A percentile compares a stretch with the other conserved stretches of the same genome.
These are phyloP conservation scores for Brassica balearica DNA, from an alignment of 441 rosid genomes.

Conservation along the genomic window DNA sequence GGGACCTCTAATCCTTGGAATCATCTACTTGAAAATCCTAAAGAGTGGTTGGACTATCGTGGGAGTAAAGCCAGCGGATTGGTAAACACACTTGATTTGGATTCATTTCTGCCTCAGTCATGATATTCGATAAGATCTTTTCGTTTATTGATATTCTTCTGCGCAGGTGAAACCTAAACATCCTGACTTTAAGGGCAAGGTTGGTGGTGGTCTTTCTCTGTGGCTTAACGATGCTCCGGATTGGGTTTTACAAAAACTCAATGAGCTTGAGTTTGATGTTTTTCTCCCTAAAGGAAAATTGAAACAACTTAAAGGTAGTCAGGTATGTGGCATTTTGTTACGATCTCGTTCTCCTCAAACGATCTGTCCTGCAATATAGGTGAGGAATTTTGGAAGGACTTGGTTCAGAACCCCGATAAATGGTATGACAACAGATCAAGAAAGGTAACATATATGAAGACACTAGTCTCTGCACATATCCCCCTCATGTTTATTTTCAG, in stretches of 20 bases:
- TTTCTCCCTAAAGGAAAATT: slow-evolving; percentile 37
- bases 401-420: slow-evolving; percentile 41
- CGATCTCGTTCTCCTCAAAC: background rate
- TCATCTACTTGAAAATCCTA: slow-evolving; percentile 64
- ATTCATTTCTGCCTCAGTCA: slow-evolving; percentile 3
- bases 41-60: slow-evolving; percentile 77
- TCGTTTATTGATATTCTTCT: slow-evolving; percentile 4
- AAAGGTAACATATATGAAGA: slow-evolving; percentile 35
- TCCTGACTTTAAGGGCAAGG: slow-evolving; percentile 82
- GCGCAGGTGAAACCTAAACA: slow-evolving; percentile 63
- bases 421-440: slow-evolving; percentile 42
- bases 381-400: slow-evolving; percentile 46
- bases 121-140: slow-evolving; percentile 13
- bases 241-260: slow-evolving; percentile 56
- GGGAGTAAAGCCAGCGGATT: slow-evolving; percentile 56
- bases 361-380: slow-evolving; percentile 30
- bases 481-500: background rate
- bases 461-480: background rate
- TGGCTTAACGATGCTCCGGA: slow-evolving; percentile 66
- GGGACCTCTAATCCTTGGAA: slow-evolving; percentile 52
- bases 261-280: slow-evolving; percentile 49
- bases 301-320: slow-evolving; percentile 52
- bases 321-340: slow-evolving; percentile 6
- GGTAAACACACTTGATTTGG: slow-evolving; percentile 47
- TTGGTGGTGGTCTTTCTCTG: slow-evolving; percentile 45